Conservation (phyloP, 805 yeast genomes). For the Wickerhamiella nectarea region DNA sequence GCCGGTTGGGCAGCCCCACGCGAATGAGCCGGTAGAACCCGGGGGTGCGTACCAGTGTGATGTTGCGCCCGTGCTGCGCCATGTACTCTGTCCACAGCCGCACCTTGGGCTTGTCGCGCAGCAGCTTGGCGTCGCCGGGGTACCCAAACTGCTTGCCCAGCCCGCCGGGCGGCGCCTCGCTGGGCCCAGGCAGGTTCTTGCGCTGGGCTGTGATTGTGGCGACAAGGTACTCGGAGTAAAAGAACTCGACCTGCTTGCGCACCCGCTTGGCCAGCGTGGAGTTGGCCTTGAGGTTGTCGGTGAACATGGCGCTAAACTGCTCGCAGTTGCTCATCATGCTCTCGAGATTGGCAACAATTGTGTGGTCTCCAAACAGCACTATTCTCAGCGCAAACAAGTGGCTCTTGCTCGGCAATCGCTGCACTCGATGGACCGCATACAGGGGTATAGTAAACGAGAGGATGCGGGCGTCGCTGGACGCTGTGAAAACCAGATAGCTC, state of each 20-base stretch:
- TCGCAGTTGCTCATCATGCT: slow-evolving; percentile 73
- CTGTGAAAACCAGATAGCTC: slow-evolving; percentile 62
- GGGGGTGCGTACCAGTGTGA: slow-evolving; percentile 59
- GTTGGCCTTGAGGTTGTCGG: slow-evolving; percentile 47
- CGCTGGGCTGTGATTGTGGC: slow-evolving; percentile 2
- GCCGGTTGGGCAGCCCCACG: slow-evolving; percentile 85
- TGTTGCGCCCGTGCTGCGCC: slow-evolving; percentile 68
- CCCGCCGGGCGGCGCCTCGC: slow-evolving; percentile 58
- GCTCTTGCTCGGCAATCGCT: slow-evolving; percentile 62
- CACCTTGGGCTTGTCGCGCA: slow-evolving; percentile 72
- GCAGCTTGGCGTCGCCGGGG: slow-evolving; percentile 74
- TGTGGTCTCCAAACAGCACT: slow-evolving; percentile 50
- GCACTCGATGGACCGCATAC: slow-evolving; percentile 70
- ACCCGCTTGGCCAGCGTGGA: slow-evolving; percentile 42
- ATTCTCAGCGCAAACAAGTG: slow-evolving; percentile 70
- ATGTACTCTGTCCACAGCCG: slow-evolving; percentile 90
- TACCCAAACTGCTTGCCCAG: slow-evolving; percentile 71
- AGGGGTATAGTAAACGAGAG: slow-evolving; percentile 62
- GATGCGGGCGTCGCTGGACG: slow-evolving; percentile 50
- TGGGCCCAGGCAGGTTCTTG: slow-evolving; percentile 7
- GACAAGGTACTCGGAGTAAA: slow-evolving; percentile 76
- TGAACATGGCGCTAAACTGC: slow-evolving; percentile 57
- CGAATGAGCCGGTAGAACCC: slow-evolving; percentile 71
- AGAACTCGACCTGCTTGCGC: slow-evolving; percentile 48
- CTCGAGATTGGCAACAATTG: slow-evolving; percentile 54